Evolutionary conservation across 163 green algal genomes (phyloP).

Genomic region (Smithsoniella earleae): DNA sequence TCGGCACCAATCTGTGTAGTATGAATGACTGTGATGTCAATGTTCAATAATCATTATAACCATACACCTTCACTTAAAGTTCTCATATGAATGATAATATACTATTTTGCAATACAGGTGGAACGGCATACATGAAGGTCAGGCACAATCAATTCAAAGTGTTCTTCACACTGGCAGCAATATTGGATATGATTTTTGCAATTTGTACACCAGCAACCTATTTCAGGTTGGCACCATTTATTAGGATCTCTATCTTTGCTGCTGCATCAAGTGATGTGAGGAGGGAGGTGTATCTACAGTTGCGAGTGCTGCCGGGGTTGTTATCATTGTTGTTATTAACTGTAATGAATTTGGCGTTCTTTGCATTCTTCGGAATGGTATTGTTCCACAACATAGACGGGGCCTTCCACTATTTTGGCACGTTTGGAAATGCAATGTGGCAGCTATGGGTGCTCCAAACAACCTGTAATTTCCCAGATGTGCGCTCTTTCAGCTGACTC

Average conservation of each 20-base stretch:
- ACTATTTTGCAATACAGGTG: constrained; percentile 1
- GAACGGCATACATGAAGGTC: not conserved
- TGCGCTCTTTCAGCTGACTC: not conserved
- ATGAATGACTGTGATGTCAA: too few relatives aligned
- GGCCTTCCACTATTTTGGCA: constrained; percentile 10
- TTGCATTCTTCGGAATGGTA: constrained; percentile 25
- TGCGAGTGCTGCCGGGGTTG: not conserved
- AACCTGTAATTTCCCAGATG: constrained; percentile 21
- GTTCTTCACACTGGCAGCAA: not conserved
- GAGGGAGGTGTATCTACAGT: constrained; percentile 4
- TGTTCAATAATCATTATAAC: not conserved
- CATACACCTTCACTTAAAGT: too few relatives aligned
- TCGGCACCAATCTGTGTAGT: too few relatives aligned
- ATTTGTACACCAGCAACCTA: constrained; percentile 21
- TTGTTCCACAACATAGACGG: constrained; percentile 6
- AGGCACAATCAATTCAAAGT: constrained; percentile 8
- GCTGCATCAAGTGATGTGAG: not conserved
- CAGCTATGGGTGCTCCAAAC: constrained; percentile 30
- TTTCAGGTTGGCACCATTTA: constrained; percentile 11
- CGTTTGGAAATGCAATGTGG: constrained; percentile 16
- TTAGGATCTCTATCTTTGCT: constrained; percentile 20
- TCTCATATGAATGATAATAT: too few relatives aligned
- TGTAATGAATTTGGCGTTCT: constrained; percentile 11
- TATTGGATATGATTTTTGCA: constrained; percentile 7
- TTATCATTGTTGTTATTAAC: constrained; percentile 12